Percentiles rank a stretch among this genome's conserved stretches.
Evolutionary conservation across 2,329 filamentous ascomycete species (phyloP).

Genomic region (Penicillium sp.): DNA sequence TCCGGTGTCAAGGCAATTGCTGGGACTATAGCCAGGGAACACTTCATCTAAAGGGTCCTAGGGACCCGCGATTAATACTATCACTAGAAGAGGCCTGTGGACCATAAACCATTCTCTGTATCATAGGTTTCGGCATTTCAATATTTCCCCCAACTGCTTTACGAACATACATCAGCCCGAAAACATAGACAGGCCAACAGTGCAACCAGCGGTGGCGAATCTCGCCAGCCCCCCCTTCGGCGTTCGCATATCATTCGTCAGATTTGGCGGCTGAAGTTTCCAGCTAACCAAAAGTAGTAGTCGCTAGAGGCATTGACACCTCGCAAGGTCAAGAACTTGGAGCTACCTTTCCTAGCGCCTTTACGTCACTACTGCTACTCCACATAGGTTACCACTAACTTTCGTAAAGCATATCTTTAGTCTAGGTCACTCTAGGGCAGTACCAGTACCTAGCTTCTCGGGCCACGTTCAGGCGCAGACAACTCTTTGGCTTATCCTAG

Average conservation of each 20-base stretch:
- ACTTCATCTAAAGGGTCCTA: background rate
- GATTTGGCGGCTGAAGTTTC: background rate
- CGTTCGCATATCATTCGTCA: constrained; percentile 15
- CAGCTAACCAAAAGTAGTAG: background rate
- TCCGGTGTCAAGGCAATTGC: constrained; percentile 6
- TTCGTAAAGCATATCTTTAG: background rate
- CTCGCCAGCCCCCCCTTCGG: constrained; percentile 1
- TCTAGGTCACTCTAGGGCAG: too few relatives aligned
- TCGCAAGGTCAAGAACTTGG: background rate
- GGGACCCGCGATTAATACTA: background rate
- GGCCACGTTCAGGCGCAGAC: background rate
- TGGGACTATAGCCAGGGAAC: background rate
- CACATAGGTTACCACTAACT: background rate
- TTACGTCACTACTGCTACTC: background rate
- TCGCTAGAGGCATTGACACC: background rate
- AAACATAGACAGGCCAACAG: background rate
- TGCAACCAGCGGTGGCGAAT: constrained; percentile 22
- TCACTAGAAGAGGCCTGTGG: background rate
- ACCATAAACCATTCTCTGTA: background rate
- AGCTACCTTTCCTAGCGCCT: background rate
- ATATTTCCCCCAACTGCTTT: background rate
- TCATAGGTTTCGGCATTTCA: background rate
- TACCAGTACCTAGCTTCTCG: background rate
- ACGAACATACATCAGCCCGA: background rate
- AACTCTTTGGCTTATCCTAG: background rate